These are phyloP conservation scores for Trichoderma endophyticum DNA, from an alignment of 2,329 filamentous ascomycete species.

Conservation along the genomic window DNA sequence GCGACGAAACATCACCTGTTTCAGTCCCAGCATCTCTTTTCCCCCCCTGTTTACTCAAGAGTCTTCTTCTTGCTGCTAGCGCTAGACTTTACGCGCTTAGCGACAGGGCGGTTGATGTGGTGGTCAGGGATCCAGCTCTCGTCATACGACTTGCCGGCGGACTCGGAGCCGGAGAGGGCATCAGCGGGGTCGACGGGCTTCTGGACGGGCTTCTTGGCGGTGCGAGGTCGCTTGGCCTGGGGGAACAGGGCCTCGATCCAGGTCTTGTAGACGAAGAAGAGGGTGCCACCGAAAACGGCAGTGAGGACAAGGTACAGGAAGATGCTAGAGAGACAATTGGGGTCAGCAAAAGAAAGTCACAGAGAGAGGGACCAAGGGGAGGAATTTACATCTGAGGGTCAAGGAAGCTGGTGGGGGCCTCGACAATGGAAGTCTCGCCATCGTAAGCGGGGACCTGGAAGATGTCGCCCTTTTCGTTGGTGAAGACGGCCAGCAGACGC, in stretches of 20 bases:
- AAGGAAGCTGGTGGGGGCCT: conserved; percentile 85
- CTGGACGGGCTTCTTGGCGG: conserved; percentile 64
- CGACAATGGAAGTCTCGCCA: conserved; percentile 79
- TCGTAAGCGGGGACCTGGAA: conserved; percentile 80
- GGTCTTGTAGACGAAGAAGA: conserved; percentile 97
- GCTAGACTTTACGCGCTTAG: conserved; percentile 62
- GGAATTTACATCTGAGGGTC: conserved; percentile 83
- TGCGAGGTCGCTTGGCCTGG: conserved; percentile 70
- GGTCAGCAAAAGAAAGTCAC: not conserved
- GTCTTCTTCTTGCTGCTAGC: conserved; percentile 42
- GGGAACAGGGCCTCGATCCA: conserved; percentile 97
- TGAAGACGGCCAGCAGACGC: conserved; percentile 71
- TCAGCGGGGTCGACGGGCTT: conserved; percentile 55
- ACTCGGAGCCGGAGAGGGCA: conserved; percentile 66
- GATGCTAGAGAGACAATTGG: conserved; percentile 57
- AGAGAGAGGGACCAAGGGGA: conserved; percentile 34
- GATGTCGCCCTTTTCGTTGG: conserved; percentile 61
- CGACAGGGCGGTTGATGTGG: conserved; percentile 83
- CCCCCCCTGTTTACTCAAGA: conserved; percentile 27
- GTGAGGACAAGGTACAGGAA: conserved; percentile 95
- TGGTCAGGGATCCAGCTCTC: conserved; percentile 90
- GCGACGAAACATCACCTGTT: not conserved
- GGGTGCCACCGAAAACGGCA: conserved; percentile 70
- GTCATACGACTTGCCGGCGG: conserved; percentile 74
- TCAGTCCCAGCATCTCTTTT: not conserved